A percentile compares a stretch with the other conserved stretches of the same genome.
Conservation (phyloP, 148 eudicot species). For the Beta vulgaris region DNA sequence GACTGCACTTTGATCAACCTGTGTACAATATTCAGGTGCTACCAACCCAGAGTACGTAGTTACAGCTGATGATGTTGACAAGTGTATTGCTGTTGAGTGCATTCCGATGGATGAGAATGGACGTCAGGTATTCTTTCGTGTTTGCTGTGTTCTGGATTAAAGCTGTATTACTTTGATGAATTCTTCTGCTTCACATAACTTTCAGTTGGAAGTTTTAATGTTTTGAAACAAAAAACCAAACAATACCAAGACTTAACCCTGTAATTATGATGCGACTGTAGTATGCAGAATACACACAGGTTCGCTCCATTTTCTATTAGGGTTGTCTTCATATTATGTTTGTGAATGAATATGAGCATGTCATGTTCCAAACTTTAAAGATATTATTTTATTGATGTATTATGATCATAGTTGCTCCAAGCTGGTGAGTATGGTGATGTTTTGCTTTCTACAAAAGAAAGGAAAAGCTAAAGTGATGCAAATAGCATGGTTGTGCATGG, state of each 20-base stretch:
- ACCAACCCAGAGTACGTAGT: slow-evolving; percentile 96
- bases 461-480: neutral
- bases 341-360: neutral
- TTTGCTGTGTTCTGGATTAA: slow-evolving; percentile 9
- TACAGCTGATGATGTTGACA: slow-evolving; percentile 97
- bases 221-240: slow-evolving; percentile 5
- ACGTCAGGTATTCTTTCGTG: slow-evolving; percentile 55
- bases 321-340: neutral
- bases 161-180: neutral
- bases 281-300: neutral
- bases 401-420: neutral
- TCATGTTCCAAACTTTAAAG: neutral
- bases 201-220: neutral
- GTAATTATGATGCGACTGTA: neutral
- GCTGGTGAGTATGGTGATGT: slow-evolving; percentile 2
- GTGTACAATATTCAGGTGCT: slow-evolving; percentile 59
- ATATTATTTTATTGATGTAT: neutral
- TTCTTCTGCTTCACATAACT: slow-evolving; percentile 4
- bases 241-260: neutral
- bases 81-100: slow-evolving; percentile 93
- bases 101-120: slow-evolving; percentile 98
- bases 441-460: neutral
- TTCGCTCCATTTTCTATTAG: neutral
- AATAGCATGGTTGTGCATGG: neutral
- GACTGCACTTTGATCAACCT: slow-evolving; percentile 14